Conservation (phyloP, 495 filamentous ascomycete species). For the Cryomyces minteri region DNA sequence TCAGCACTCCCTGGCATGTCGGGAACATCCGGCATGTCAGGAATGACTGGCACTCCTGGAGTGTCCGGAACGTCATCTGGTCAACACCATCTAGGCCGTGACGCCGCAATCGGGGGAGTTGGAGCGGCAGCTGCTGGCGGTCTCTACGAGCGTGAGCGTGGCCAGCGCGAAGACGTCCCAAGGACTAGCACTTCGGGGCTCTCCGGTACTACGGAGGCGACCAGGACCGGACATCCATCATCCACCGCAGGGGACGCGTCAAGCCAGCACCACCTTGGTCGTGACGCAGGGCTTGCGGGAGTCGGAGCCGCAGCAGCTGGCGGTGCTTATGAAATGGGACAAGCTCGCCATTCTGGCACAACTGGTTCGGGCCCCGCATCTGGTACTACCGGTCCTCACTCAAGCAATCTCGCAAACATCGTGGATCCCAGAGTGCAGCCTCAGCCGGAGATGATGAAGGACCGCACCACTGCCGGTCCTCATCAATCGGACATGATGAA, state of each 20-base stretch:
- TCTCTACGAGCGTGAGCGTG: neutral
- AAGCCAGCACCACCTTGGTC: constrained; percentile 6
- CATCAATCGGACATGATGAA: constrained; percentile 8
- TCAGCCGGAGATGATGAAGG: constrained; percentile 11
- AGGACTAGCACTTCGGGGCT: neutral
- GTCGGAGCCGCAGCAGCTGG: constrained; percentile 5
- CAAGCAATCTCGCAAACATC: constrained; percentile 10
- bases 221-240: neutral
- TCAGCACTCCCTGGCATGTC: neutral
- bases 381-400: constrained; percentile 10
- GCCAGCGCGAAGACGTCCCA: neutral
- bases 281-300: constrained; percentile 12
- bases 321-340: neutral
- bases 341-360: constrained; percentile 1
- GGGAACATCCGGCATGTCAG: neutral
- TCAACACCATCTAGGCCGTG: constrained; percentile 9
- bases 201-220: neutral
- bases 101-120: constrained; percentile 11
- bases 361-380: constrained; percentile 7
- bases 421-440: constrained; percentile 12
- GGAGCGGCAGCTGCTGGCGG: constrained; percentile 5
- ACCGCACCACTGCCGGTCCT: constrained; percentile 4
- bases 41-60: neutral
- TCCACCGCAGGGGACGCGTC: neutral
- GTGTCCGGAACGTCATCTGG: neutral